phyloP scores from a whole-genome alignment of 108 stramenopile species.

The Craspedostauros australis region DNA sequence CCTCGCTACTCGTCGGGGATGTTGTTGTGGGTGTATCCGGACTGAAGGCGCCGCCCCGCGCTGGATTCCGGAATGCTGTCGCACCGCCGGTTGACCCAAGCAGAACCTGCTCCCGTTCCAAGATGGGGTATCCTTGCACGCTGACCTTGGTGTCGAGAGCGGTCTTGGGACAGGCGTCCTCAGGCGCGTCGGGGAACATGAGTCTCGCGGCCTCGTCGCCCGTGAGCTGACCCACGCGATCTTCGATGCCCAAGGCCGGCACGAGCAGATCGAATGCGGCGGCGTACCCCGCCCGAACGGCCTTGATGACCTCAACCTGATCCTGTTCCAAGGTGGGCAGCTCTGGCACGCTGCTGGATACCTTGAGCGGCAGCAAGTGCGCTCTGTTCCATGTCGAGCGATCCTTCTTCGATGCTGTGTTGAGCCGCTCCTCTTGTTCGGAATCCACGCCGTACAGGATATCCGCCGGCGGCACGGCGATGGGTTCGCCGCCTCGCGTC shows the following conservation, averaged over 20 bases:
- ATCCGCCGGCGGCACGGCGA: slow-evolving; percentile 62
- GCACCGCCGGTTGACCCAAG: no score
- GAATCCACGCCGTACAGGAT: slow-evolving; percentile 53
- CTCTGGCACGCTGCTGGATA: slow-evolving; percentile 51
- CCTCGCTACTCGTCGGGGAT: no score
- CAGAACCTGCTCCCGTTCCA: no score
- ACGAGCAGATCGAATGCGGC: slow-evolving; percentile 67
- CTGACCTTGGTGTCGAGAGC: no score
- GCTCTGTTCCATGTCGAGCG: slow-evolving; percentile 72
- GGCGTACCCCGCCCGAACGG: slow-evolving; percentile 63
- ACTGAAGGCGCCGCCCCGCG: no score
- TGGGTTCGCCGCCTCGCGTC: slow-evolving; percentile 7
- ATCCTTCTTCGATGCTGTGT: no score
- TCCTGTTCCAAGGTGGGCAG: slow-evolving; percentile 49
- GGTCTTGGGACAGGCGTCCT: background rate
- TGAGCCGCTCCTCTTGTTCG: no score
- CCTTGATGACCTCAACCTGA: slow-evolving; percentile 56
- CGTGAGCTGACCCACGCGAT: background rate
- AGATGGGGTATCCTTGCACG: no score
- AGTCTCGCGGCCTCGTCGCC: slow-evolving; percentile 20
- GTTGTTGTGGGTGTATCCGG: no score
- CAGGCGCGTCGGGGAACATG: slow-evolving; percentile 22
- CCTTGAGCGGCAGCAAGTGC: slow-evolving; percentile 60
- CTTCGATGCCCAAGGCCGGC: slow-evolving; percentile 33
- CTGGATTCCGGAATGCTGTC: no score